Evolutionary conservation across 2,329 filamentous ascomycete genomes (phyloP).

Genomic region (Monilinia fructigena): DNA sequence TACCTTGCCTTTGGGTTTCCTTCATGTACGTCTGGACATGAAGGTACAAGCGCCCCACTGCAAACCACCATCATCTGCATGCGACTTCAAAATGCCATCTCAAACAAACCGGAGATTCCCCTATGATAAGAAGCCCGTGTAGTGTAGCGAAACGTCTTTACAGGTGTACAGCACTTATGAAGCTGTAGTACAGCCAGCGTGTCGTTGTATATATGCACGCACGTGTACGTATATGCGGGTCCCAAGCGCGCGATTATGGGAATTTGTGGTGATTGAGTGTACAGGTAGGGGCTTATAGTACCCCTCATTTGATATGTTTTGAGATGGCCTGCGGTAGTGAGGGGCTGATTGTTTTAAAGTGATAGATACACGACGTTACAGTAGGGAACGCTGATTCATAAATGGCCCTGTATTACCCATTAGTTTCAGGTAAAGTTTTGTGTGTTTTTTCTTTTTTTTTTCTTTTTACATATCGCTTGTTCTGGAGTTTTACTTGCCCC

Average conservation of each 20-base stretch:
- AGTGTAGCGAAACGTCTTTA: neutral
- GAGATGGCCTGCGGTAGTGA: neutral
- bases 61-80: constrained; percentile 12
- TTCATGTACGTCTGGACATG: neutral
- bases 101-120: constrained; percentile 15
- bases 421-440: neutral
- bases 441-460: too few species aligned
- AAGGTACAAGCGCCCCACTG: neutral
- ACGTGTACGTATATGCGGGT: constrained; percentile 6
- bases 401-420: neutral
- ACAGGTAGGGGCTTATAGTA: neutral
- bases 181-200: constrained; percentile 3
- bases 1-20: neutral
- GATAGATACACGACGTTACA: neutral
- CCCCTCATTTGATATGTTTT: neutral
- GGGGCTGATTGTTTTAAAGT: neutral
- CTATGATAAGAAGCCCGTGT: neutral
- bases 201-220: constrained; percentile 3
- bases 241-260: constrained; percentile 11
- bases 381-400: neutral
- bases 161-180: neutral
- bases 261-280: neutral
- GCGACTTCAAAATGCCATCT: neutral
- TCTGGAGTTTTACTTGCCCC: neutral
- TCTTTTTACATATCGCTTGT: neutral